Evolutionary conservation across 139 green algal species (phyloP), one percentile per base, ranked within the genome.

Genomic region (Closterium sp.): DNA sequence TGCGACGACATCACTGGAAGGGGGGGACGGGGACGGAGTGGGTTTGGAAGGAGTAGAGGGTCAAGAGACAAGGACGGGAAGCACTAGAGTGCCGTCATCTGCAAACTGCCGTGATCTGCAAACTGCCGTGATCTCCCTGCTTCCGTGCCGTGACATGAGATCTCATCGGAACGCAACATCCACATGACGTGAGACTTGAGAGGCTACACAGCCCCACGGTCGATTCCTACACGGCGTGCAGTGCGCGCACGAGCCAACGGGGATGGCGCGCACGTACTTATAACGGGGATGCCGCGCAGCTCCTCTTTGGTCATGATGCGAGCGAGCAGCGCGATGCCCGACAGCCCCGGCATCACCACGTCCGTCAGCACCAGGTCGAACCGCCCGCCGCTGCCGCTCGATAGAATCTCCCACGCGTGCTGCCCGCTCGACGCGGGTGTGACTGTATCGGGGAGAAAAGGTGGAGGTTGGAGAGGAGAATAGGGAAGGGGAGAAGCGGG

Each of bases 321-420:
- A 1, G 17, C 32, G 24, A 95, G 92, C 50, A 95, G 86, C 22
- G 27, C 34, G n/a, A 95, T 95, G 86, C 92, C 92, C 27, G 42
- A 91, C 30, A 95, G 87, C 27, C 92, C 92, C 9, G 92, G 92
- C 92, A 95, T 95, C 24, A 95, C 87, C 21, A 95, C 86, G 70
- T 95, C 92, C 22, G 92, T 95, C 30, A 95, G 92, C 88, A 95
- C 92, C 17, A 95, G 93, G 86, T 95, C 92, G 32, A 95, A 94
- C 91, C 92, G 84, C 30, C 92, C 28, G 85, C 28, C 28, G 22
- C 27, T 62, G 32, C 90, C 85, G 90, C 34, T 73, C 32, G 94
- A 30, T 27, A 93, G 88, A 10, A 93, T 24, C 34, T 91, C 38
- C 91, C 42, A 91, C 70, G 91, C 91, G 62, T 93, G 91, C 62